phyloP scores from a whole-genome alignment of 345 rosid genomes.

The Euphorbia lathyris region DNA sequence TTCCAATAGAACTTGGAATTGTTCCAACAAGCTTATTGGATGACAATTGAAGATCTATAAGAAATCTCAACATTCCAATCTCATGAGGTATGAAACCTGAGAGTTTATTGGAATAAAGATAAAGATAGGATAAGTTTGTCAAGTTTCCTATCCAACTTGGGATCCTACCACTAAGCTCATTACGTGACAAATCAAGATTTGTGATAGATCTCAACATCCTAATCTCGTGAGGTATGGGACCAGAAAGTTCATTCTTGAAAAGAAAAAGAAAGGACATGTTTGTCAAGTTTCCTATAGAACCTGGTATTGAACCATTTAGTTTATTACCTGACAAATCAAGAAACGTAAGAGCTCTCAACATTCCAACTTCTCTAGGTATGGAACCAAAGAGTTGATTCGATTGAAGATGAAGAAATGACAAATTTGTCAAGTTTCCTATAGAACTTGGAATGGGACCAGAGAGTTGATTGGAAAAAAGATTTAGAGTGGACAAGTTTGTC shows the following conservation, averaged over 20 bases:
- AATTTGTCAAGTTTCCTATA: not conserved
- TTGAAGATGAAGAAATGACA: not conserved
- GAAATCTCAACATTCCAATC: not conserved
- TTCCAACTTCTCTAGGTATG: not conserved
- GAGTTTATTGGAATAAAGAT: not conserved
- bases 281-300: not conserved
- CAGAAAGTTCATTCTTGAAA: not conserved
- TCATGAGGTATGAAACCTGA: not conserved
- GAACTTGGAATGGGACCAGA: not conserved
- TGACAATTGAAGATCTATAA: not conserved
- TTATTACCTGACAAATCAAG: not conserved
- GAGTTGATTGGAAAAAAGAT: too few relatives aligned
- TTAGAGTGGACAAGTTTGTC: too few relatives aligned
- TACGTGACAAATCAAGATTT: too few relatives aligned
- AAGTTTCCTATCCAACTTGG: not conserved
- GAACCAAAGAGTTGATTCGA: not conserved
- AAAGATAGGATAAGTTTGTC: not conserved
- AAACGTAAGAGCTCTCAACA: not conserved
- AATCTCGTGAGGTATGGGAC: not conserved
- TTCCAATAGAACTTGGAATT: not conserved
- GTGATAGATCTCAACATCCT: not conserved
- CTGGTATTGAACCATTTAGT: not conserved
- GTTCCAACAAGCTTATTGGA: not conserved
- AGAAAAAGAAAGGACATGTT: not conserved
- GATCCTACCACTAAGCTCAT: not conserved